phyloP scores from a whole-genome alignment of 345 rosid species.

The Kernera saxatilis region DNA sequence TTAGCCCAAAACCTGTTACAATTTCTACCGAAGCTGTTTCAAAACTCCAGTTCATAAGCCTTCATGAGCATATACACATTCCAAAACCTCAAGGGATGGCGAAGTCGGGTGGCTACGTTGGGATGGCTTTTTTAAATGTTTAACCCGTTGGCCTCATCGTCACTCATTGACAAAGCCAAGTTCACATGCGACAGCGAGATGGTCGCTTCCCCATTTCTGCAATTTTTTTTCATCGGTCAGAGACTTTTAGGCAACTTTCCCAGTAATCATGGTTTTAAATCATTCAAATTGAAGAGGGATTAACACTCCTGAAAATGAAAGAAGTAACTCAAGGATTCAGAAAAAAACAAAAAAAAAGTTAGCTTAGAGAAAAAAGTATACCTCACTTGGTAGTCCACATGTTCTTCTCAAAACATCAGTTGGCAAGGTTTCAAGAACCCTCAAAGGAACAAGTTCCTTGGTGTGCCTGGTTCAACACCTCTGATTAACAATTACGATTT shows the following conservation, averaged over 20 bases:
- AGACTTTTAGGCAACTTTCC: background rate
- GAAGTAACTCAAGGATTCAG: background rate
- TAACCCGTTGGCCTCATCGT: background rate
- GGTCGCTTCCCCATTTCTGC: constrained; percentile 95
- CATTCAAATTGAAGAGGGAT: background rate
- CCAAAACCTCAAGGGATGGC: background rate
- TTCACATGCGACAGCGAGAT: constrained; percentile 91
- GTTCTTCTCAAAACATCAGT: constrained; percentile 50
- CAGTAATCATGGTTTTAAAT: background rate
- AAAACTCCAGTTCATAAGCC: background rate
- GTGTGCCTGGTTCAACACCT: constrained; percentile 60
- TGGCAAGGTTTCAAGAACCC: constrained; percentile 90
- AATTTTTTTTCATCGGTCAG: constrained; percentile 2
- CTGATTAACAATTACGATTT: constrained; percentile 7
- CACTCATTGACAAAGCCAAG: constrained; percentile 51
- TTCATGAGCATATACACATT: background rate
- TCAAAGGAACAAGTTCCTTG: constrained; percentile 60
- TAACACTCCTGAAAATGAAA: background rate
- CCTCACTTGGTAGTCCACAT: constrained; percentile 80
- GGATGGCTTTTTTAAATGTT: background rate
- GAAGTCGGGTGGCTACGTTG: background rate
- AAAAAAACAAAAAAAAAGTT: background rate
- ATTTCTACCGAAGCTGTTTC: constrained; percentile 2
- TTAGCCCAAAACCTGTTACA: constrained; percentile 6
- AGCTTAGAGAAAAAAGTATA: constrained; percentile 6